Evolutionary conservation across 352 stramenopile genomes (phyloP).

Genomic region (Phytophthora rubi): DNA sequence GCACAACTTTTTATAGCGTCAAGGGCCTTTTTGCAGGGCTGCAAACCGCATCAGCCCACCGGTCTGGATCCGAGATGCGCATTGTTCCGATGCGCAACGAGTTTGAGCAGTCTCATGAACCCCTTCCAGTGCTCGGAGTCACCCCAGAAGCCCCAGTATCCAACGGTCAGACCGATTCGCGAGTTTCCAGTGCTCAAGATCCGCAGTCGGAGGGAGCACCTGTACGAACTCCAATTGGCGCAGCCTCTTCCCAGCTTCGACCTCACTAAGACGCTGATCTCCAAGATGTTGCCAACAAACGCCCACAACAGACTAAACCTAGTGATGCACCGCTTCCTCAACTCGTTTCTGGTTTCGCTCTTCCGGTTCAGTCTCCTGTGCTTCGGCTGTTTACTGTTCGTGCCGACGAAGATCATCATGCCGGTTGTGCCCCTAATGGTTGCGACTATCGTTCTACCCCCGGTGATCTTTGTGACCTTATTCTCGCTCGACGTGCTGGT

Average conservation of each 20-base stretch:
- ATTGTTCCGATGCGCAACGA: constrained; percentile 6
- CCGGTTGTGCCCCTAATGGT: constrained; percentile 12
- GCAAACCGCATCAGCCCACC: no score
- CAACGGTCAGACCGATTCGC: neutral
- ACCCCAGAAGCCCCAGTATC: neutral
- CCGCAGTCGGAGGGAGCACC: constrained; percentile 6
- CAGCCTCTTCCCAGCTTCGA: constrained; percentile 20
- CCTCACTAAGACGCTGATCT: constrained; percentile 18
- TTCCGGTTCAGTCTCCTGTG: constrained; percentile 27
- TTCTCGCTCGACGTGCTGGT: constrained; percentile 31
- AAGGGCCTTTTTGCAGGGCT: no score
- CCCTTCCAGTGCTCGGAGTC: neutral
- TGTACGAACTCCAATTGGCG: constrained; percentile 28
- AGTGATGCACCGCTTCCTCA: constrained; percentile 16
- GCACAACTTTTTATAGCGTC: no score
- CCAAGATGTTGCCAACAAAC: constrained; percentile 9
- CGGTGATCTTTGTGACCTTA: constrained; percentile 21
- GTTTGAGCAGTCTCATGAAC: neutral
- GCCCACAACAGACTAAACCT: constrained; percentile 2
- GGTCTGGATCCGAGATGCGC: constrained; percentile 1
- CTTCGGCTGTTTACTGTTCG: constrained; percentile 21
- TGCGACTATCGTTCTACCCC: constrained; percentile 16
- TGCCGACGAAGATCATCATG: constrained; percentile 4
- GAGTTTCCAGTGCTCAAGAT: neutral
- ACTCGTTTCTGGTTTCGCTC: constrained; percentile 16